Evolutionary conservation across 768 basidiomycete species (phyloP), one percentile per base, ranked within the genome.

Genomic region (Hygrophoropsis aurantiaca): DNA sequence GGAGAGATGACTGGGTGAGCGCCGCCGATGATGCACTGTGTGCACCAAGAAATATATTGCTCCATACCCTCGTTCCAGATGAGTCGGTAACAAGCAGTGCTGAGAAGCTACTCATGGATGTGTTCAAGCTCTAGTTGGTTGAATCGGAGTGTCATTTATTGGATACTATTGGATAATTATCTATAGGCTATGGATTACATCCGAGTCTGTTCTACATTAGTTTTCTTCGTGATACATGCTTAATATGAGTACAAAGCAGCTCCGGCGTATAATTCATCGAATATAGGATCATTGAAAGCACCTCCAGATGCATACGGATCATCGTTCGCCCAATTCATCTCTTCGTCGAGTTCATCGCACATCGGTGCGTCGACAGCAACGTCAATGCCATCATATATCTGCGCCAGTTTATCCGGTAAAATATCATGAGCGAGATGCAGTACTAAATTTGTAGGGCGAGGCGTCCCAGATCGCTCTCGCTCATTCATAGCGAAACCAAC

Each of bases 201-300:
- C n/a, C n/a, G n/a, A n/a, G n/a, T n/a, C n/a, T n/a, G n/a, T n/a
- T n/a, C n/a, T n/a, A n/a, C n/a, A n/a, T n/a, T n/a, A n/a, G n/a
- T n/a, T n/a, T n/a, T n/a, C n/a, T n/a, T n/a, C 13, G 13, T 30
- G 27, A 7, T 30, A 30, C 6, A 38, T 8, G 9, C 36, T 38
- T 21, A 38, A 7, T 16, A n/a, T 16, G n/a, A 38, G 16, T 16
- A 27, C 23, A 45, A 16, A 1, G n/a, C 26, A 2, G 6, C 20
- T 32, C 41, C 19, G 41, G 51, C 41, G 53, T 61, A 65, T 24
- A 49, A 54, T 13, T 57, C 59, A 54, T 72, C 71, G 37, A 71
- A 72, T 11, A 56, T 51, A 5, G 66, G 64, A 49, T 72, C 70
- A 43, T 72, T 66, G 42, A 71, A 70, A 3, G 47, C 62, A 6